Evolutionary conservation across 2,329 filamentous ascomycete genomes (phyloP).

Genomic region (Didymella glomerata): DNA sequence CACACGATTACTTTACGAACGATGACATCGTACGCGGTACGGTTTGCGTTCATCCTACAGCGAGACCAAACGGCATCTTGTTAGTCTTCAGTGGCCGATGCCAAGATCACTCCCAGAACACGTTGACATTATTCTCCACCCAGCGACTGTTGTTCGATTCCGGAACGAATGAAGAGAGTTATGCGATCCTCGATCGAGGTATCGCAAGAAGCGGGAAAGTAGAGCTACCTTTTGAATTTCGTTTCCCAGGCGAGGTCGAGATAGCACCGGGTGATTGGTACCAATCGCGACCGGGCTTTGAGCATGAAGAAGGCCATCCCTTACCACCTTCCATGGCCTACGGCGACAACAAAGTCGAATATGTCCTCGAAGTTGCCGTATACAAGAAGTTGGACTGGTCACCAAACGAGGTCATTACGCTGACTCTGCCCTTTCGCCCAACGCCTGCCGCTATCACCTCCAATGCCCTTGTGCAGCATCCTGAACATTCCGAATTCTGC

Average conservation of each 20-base stretch:
- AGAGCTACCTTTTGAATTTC: constrained; percentile 1
- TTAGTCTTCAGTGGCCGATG: neutral
- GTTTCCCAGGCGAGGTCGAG: neutral
- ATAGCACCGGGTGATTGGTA: neutral
- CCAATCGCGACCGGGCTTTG: constrained; percentile 1
- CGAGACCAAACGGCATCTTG: neutral
- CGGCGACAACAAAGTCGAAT: neutral
- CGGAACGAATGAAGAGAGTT: neutral
- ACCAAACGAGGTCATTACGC: neutral
- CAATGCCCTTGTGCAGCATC: neutral
- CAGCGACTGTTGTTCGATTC: neutral
- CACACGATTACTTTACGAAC: neutral
- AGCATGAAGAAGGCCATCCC: constrained; percentile 5
- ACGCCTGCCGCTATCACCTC: neutral
- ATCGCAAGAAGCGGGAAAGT: neutral
- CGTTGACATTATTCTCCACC: neutral
- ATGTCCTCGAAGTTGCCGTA: neutral
- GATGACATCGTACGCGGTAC: neutral
- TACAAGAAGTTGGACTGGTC: neutral
- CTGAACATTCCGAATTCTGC: neutral
- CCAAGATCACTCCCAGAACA: neutral
- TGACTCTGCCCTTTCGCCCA: neutral
- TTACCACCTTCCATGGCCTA: constrained; percentile 1
- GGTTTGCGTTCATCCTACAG: neutral
- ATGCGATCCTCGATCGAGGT: neutral